Evolutionary conservation across 139 green algal species (phyloP), one percentile per base, ranked within the genome.

Genomic region (Tetradesmus lagerheimii): DNA sequence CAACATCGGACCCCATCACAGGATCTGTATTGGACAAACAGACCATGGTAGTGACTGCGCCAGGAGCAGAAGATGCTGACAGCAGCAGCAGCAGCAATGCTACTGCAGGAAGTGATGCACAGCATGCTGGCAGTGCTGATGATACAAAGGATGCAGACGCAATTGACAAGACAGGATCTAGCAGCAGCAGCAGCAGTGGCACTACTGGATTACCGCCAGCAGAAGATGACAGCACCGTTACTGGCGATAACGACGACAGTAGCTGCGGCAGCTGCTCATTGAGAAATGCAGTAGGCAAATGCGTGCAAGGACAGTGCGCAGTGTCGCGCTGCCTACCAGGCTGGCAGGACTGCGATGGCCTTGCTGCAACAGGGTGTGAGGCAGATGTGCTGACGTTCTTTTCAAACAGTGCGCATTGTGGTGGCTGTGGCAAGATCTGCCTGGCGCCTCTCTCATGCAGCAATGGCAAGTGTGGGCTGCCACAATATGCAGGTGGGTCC

Each of bases 271-370:
- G 47, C 14, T 88, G 83, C 64, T 27, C 12, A 4, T 64, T 88
- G 27, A 29, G 0, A 1, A 88, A 88, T 41, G 83, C 83, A 27
- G 62, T n/a, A 5, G 11, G 64, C 14, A 12, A 15, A 4, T 88
- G 83, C 27, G 23, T 81, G n/a, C n/a, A 12, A 31, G 83, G 62
- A 27, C 41, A 9, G 11, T 88, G 83, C 25, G 27, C 34, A 2
- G 23, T 80, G 0, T 11, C 20, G 4, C 18, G 25, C 23, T 88
- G 83, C 38, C 11, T 27, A 37, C 62, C 83, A 31, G 83, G 83
- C 4, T 88, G 83, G 83, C 43, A 88, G 38, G 64, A 88, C 45
- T 88, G 83, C 43, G 83, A 88, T 18, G 64, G 83, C 16, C 1
- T 41, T 6, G 38, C 62, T 31, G 83, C 15, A 8, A 88, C 75